phyloP scores from a whole-genome alignment of 148 eudicot species.

The Suaeda aralocaspica region DNA sequence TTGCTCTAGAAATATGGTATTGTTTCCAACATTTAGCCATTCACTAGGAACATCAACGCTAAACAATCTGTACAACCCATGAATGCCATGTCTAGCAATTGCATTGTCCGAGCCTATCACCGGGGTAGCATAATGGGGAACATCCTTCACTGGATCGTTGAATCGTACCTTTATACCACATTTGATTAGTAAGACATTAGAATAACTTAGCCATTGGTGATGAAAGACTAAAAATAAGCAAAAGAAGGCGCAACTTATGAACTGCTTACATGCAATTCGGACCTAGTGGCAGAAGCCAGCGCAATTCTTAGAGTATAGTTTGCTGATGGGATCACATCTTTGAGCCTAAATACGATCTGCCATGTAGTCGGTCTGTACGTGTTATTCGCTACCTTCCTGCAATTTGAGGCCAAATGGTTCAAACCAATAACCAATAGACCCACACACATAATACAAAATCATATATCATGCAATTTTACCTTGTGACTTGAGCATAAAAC shows the following conservation, averaged over 20 bases:
- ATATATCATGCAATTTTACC: constrained; percentile 22
- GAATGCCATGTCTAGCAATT: constrained; percentile 63
- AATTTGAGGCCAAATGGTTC: not conserved
- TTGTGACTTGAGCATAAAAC: constrained; percentile 73
- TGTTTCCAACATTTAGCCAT: constrained; percentile 35
- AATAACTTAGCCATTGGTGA: not conserved
- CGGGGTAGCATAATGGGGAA: constrained; percentile 37
- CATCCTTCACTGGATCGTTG: constrained; percentile 29
- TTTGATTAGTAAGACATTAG: not conserved
- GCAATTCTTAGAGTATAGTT: constrained; percentile 65
- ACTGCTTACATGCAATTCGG: constrained; percentile 54
- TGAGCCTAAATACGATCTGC: constrained; percentile 43
- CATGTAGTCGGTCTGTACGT: constrained; percentile 52
- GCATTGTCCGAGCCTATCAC: constrained; percentile 53
- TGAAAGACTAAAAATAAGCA: not conserved
- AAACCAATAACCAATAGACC: not conserved
- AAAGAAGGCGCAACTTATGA: not conserved
- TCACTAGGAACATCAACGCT: constrained; percentile 30
- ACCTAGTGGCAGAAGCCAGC: constrained; percentile 54
- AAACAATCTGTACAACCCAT: constrained; percentile 45
- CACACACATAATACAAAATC: not conserved
- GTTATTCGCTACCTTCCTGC: constrained; percentile 33
- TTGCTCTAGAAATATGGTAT: constrained; percentile 44
- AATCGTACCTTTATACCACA: constrained; percentile 37
- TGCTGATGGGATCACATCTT: constrained; percentile 22